phyloP scores from a whole-genome alignment of 129 eudicot genomes.

The Erigeron canadensis region DNA sequence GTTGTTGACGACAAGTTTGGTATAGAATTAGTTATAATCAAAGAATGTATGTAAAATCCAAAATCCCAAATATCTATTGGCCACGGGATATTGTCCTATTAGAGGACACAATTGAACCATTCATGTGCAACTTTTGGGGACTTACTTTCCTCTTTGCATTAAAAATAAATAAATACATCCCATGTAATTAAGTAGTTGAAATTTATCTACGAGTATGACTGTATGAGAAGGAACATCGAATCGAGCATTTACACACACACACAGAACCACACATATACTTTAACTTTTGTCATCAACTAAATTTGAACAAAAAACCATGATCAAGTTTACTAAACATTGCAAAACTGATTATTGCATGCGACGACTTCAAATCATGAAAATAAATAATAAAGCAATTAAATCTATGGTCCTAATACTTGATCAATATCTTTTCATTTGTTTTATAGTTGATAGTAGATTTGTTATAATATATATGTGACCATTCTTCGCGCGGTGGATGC shows the following conservation, averaged over 20 bases:
- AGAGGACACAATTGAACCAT: slow-evolving; percentile 26
- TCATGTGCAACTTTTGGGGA: slow-evolving; percentile 28
- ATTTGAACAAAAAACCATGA: too few relatives aligned
- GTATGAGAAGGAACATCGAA: too few relatives aligned
- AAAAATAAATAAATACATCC: neutral
- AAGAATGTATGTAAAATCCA: slow-evolving; percentile 14
- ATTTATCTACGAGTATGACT: too few relatives aligned
- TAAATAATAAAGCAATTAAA: too few relatives aligned
- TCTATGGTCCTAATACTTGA: too few relatives aligned
- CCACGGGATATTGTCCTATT: slow-evolving; percentile 29
- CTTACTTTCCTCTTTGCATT: neutral
- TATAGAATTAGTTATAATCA: slow-evolving; percentile 23
- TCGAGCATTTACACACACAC: too few relatives aligned
- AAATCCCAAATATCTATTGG: slow-evolving; percentile 19
- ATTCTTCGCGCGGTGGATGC: too few relatives aligned
- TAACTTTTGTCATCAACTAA: too few relatives aligned
- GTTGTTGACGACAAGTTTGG: slow-evolving; percentile 16
- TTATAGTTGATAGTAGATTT: slow-evolving; percentile 11
- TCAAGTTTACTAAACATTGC: neutral
- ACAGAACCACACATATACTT: too few relatives aligned
- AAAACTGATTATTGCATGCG: neutral
- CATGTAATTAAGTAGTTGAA: neutral
- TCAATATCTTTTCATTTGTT: neutral
- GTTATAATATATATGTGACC: slow-evolving; percentile 2
- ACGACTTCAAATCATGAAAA: too few relatives aligned